Evolutionary conservation across 306 rosid species (phyloP), one percentile per base, ranked within the genome.

Genomic region (Oxytropis ochrocephala): DNA sequence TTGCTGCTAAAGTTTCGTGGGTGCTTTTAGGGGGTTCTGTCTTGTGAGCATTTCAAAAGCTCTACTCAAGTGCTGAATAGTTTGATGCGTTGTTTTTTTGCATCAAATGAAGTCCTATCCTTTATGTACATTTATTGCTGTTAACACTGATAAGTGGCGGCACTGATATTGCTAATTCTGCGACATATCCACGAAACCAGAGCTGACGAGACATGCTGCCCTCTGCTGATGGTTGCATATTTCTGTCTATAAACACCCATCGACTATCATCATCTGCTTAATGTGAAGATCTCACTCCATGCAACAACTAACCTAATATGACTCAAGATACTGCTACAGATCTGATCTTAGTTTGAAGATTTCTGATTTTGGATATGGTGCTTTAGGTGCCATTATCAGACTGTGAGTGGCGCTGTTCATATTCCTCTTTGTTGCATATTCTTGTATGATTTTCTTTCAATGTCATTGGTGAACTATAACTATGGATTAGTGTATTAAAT

Each of bases 11-110:
- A 29, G 43, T 70, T 74, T 64, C 13, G 55, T 54, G 69, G 65
- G 51, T 48, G 70, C 82, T 58, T 69, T 19, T 67, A 54, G 88
- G 81, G 87, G 79, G 29, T 24, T 4, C 29, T 24, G 29, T 87
- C 84, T 77, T 75, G 67, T 77, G 74, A 75, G 77, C 77, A 67
- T 81, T 86, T 82, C 79, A 75, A 82, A 76, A 77, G 82, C 79
- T 77, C 83, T 70, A 81, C 35, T 29, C 67, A 47, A 88, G 77
- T 70, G 66, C 74, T 71, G 55, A 64, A 62, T 74, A 75, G 82
- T 82, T 76, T 46, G 75, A 74, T 57, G 75, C 67, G 14, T 57
- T 63, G 63, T 54, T 30, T 52, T 58, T 74, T 71, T 72, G 73
- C 83, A 62, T 82, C 43, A 46, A 63, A 75, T 71, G 75, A 70